Conservation (phyloP, 176 grass and related monocot species). For the Juncus inflexus region DNA sequence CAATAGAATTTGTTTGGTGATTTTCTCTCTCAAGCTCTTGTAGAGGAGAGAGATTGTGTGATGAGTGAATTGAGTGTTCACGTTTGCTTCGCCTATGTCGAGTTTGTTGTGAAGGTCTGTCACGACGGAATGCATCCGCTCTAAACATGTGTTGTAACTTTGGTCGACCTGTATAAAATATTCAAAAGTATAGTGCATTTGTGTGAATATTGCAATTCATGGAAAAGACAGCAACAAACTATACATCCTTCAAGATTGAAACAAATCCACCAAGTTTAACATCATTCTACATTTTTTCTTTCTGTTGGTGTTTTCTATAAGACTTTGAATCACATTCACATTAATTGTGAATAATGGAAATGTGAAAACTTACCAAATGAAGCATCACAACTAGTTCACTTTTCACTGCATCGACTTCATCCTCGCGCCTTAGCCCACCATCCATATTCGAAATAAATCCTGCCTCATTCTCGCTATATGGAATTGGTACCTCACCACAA, state of each 20-base stretch:
- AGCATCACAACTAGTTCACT: constrained; percentile 54
- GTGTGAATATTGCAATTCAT: constrained; percentile 31
- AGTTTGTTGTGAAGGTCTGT: constrained; percentile 45
- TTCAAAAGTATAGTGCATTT: background rate
- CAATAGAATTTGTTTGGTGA: constrained; percentile 34
- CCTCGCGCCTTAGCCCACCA: constrained; percentile 9
- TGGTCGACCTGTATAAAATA: constrained; percentile 57
- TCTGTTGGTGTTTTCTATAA: too few relatives aligned
- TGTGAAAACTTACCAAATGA: constrained; percentile 41
- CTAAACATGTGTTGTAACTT: constrained; percentile 62
- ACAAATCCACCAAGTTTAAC: background rate
- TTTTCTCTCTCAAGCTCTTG: constrained; percentile 54
- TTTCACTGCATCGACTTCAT: constrained; percentile 33
- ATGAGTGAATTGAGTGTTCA: constrained; percentile 36
- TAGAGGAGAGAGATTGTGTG: constrained; percentile 32
- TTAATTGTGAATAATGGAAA: constrained; percentile 4
- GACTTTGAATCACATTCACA: too few relatives aligned
- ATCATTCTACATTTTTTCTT: too few relatives aligned
- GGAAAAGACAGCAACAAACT: constrained; percentile 48
- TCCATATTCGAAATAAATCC: background rate
- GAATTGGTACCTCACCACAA: constrained; percentile 19
- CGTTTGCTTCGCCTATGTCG: constrained; percentile 7
- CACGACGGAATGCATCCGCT: constrained; percentile 49
- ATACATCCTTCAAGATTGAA: constrained; percentile 29
- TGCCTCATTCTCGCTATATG: constrained; percentile 26